Conservation (phyloP, 768 basidiomycete species). For the Pleurotus eryngii region DNA sequence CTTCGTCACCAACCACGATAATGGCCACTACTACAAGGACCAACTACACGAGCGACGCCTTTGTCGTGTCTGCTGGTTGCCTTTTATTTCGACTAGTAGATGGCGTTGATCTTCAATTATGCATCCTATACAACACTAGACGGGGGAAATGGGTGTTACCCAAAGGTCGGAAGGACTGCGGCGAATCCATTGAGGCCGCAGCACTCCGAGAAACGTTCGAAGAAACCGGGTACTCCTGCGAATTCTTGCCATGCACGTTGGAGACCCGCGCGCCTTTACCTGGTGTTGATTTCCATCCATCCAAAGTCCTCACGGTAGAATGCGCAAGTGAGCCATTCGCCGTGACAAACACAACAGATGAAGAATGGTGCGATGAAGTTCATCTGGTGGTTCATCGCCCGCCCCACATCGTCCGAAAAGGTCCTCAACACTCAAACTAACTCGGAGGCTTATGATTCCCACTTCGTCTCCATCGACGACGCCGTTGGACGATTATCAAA, state of each 20-base stretch:
- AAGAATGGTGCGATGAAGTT: background rate
- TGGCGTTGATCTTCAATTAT: constrained; percentile 28
- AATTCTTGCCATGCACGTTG: constrained; percentile 46
- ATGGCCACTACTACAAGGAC: constrained; percentile 10
- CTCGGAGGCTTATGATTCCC: background rate
- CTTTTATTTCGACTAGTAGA: constrained; percentile 29
- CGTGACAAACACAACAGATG: constrained; percentile 14
- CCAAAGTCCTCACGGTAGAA: constrained; percentile 13
- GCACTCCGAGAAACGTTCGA: constrained; percentile 64
- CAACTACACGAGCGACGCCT: constrained; percentile 11
- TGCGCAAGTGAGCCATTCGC: constrained; percentile 31
- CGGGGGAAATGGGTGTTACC: constrained; percentile 42
- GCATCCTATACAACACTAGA: constrained; percentile 31
- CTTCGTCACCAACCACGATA: constrained; percentile 31
- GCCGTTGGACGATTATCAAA: background rate
- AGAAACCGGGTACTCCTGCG: constrained; percentile 60
- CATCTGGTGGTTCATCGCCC: background rate
- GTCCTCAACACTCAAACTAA: background rate
- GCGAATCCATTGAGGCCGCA: constrained; percentile 46
- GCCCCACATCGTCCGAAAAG: background rate
- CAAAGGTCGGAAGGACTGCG: constrained; percentile 60
- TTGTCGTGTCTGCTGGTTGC: constrained; percentile 40
- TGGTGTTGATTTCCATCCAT: constrained; percentile 34
- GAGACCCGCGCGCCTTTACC: constrained; percentile 52
- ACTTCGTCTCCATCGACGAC: background rate